A percentile compares a stretch with the other conserved stretches of the same genome.
Conservation (phyloP, 805 yeast genomes). For the Nakazawaea ishiwadae region DNA sequence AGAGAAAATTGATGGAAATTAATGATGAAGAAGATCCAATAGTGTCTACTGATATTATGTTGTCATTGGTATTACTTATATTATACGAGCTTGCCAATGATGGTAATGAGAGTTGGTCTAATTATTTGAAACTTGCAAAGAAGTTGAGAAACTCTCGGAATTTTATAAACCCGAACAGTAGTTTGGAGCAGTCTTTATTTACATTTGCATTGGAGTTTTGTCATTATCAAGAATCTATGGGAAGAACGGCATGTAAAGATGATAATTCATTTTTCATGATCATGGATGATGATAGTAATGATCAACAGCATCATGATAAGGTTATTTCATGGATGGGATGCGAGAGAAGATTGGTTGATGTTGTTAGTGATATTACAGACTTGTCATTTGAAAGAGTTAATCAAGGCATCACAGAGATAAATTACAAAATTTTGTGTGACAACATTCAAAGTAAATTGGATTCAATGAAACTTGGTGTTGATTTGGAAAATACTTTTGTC, state of each 20-base stretch:
- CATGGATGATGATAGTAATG: slow-evolving; percentile 13
- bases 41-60: slow-evolving; percentile 8
- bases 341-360: slow-evolving; percentile 21
- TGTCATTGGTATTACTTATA: slow-evolving; percentile 9
- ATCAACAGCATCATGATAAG: slow-evolving; percentile 9
- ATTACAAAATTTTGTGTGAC: slow-evolving; percentile 2
- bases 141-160: slow-evolving; percentile 4
- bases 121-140: slow-evolving; percentile 5
- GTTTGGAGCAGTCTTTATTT: slow-evolving; percentile 8
- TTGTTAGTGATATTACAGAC: slow-evolving; percentile 29
- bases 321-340: slow-evolving; percentile 31
- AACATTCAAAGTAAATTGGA: slow-evolving; percentile 12
- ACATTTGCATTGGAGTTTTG: slow-evolving; percentile 11
- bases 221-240: slow-evolving; percentile 15
- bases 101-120: slow-evolving; percentile 13
- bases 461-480: slow-evolving; percentile 17
- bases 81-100: slow-evolving; percentile 14
- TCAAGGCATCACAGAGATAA: not conserved
- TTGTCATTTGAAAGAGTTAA: slow-evolving; percentile 25
- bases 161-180: slow-evolving; percentile 13
- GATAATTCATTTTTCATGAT: slow-evolving; percentile 16
- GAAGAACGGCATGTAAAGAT: slow-evolving; percentile 14
- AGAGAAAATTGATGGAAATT: not conserved
- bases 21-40: not conserved
- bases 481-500: slow-evolving; percentile 21